A percentile compares a stretch with the other conserved stretches of the same genome.
phyloP scores from a whole-genome alignment of 208 protist species.

The Trypanosoma scelopori region DNA sequence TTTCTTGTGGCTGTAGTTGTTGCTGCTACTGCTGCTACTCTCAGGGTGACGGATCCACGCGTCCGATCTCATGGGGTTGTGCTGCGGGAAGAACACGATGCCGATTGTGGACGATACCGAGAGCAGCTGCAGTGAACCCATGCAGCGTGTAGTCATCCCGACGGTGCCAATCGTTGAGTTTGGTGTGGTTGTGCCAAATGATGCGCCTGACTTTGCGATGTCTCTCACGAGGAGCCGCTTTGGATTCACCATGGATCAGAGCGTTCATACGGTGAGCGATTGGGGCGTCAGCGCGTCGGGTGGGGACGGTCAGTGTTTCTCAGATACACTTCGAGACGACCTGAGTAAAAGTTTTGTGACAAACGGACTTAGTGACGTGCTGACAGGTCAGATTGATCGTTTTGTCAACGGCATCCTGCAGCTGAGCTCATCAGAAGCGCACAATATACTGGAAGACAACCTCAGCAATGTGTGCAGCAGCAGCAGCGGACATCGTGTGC shows the following conservation, averaged over 20 bases:
- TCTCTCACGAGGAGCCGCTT: constrained; percentile 20
- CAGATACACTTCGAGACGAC: constrained; percentile 39
- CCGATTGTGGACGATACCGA: constrained; percentile 24
- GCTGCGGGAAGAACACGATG: constrained; percentile 19
- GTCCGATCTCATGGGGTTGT: constrained; percentile 14
- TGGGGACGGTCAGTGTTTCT: not conserved
- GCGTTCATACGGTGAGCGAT: constrained; percentile 44
- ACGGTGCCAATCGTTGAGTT: constrained; percentile 44
- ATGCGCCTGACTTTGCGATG: not conserved
- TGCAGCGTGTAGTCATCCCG: not conserved
- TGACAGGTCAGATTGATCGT: constrained; percentile 36
- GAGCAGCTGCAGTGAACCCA: not conserved
- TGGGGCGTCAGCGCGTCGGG: constrained; percentile 1
- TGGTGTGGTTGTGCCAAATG: constrained; percentile 49
- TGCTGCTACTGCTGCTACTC: not conserved
- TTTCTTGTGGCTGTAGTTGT: constrained; percentile 5
- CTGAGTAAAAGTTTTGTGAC: constrained; percentile 41
- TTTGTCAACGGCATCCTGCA: constrained; percentile 57
- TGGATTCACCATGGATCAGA: constrained; percentile 37
- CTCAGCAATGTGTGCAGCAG: constrained; percentile 14
- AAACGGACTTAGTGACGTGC: constrained; percentile 67
- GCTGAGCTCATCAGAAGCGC: constrained; percentile 32
- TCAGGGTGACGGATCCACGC: not conserved
- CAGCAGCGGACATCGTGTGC: not conserved
- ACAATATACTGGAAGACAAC: constrained; percentile 51